Evolutionary conservation across 192 early-diverging fungal species (phyloP).

Genomic region (Podochytrium sp.): DNA sequence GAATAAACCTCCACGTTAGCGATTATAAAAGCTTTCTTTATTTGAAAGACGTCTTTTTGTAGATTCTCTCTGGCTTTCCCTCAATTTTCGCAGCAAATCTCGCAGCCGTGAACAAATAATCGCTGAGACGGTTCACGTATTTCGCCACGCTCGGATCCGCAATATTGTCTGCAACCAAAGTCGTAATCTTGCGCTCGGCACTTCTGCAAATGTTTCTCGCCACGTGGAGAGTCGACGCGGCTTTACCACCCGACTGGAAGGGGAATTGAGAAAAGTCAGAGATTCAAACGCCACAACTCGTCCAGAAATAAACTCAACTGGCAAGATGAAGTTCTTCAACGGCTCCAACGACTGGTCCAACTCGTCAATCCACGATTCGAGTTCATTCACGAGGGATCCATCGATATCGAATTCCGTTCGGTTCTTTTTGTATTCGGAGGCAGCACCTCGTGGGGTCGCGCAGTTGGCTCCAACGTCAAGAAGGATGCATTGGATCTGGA

Average conservation of each 20-base stretch:
- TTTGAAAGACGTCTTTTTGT: no score
- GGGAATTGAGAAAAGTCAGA: not conserved
- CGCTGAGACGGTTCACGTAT: constrained; percentile 84
- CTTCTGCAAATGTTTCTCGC: constrained; percentile 82
- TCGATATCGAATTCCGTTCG: constrained; percentile 79
- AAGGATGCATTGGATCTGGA: constrained; percentile 84
- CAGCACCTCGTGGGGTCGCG: constrained; percentile 76
- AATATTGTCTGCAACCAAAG: constrained; percentile 60
- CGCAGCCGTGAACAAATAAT: constrained; percentile 90
- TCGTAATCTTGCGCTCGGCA: constrained; percentile 82
- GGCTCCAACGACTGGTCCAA: constrained; percentile 71
- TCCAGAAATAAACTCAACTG: constrained; percentile 58
- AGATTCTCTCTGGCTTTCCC: constrained; percentile 76
- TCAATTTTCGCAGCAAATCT: constrained; percentile 77
- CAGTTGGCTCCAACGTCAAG: constrained; percentile 93
- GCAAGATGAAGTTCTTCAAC: constrained; percentile 83
- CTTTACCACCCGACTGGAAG: constrained; percentile 78
- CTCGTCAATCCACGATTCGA: constrained; percentile 89
- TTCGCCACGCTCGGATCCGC: constrained; percentile 65
- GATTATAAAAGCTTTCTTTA: no score
- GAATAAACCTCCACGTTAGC: no score
- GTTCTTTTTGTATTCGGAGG: constrained; percentile 59
- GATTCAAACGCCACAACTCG: constrained; percentile 3
- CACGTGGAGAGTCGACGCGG: constrained; percentile 81
- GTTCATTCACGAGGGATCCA: constrained; percentile 58